Percentiles rank a stretch among this genome's conserved stretches.
Conservation (phyloP, 2,329 filamentous ascomycete genomes). For the Trichoderma lentiforme region DNA sequence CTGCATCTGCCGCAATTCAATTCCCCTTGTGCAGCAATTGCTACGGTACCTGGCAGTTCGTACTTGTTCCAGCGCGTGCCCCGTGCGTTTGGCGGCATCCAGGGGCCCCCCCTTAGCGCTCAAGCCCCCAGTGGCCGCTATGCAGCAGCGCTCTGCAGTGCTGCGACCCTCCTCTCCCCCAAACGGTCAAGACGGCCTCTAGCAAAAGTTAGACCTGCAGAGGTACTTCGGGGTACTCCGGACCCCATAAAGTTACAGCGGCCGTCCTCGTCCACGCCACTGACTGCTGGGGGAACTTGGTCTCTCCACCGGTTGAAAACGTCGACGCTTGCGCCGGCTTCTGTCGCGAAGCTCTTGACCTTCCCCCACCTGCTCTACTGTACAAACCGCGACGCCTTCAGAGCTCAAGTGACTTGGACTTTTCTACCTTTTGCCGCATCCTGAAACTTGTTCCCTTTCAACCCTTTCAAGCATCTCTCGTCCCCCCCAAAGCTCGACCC, state of each 20-base stretch:
- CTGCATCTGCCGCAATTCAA: slow-evolving; percentile 18
- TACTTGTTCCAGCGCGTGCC: slow-evolving; percentile 6
- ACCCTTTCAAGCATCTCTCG: neutral
- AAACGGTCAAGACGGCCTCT: neutral
- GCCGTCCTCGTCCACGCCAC: slow-evolving; percentile 8
- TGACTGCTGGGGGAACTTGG: neutral
- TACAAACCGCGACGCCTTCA: slow-evolving; percentile 6
- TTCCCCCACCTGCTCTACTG: slow-evolving; percentile 14
- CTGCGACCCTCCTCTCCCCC: neutral
- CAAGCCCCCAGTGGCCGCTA: neutral
- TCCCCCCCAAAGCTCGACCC: neutral
- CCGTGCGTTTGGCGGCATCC: slow-evolving; percentile 13
- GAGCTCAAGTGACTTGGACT: slow-evolving; percentile 7
- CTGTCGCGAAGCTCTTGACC: slow-evolving; percentile 8
- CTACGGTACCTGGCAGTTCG: slow-evolving; percentile 16
- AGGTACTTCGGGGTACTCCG: slow-evolving; percentile 20
- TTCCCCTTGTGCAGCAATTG: slow-evolving; percentile 6
- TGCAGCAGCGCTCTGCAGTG: slow-evolving; percentile 5
- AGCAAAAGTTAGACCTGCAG: neutral
- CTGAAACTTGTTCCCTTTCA: neutral
- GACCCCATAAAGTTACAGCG: slow-evolving; percentile 12
- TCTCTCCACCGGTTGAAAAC: slow-evolving; percentile 18
- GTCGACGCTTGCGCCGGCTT: slow-evolving; percentile 15
- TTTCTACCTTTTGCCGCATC: neutral
- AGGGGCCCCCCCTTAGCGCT: neutral